Evolutionary conservation across 75 land plant genomes (phyloP).

Genomic region (Larix kaempferi): DNA sequence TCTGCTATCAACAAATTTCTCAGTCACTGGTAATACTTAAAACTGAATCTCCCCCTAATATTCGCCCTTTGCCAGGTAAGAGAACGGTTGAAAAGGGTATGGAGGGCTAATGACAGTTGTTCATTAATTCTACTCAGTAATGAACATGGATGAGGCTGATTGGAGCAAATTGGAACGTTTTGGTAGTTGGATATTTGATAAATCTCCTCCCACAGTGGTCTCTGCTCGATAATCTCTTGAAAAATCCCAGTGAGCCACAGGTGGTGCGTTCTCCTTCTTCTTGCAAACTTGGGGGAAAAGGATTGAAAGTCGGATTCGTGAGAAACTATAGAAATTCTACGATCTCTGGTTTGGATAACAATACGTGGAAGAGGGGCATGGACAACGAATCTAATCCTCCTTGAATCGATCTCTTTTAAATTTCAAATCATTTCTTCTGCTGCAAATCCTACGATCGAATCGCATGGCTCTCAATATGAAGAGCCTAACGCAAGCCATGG

Average conservation of each 20-base stretch:
- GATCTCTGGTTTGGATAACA: not conserved
- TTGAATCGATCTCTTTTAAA: too few species aligned
- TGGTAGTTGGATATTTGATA: conserved; percentile 13
- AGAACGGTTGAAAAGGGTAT: conserved; percentile 24
- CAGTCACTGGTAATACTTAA: too few species aligned
- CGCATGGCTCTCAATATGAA: conserved; percentile 93
- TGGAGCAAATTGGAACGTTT: conserved; percentile 7
- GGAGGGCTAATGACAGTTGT: conserved; percentile 8
- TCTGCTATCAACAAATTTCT: too few species aligned
- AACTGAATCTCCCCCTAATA: not conserved
- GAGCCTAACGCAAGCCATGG: conserved; percentile 87
- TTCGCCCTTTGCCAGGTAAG: conserved; percentile 8
- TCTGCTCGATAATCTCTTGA: conserved; percentile 8
- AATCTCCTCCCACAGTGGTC: conserved; percentile 8
- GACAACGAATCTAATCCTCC: too few species aligned
- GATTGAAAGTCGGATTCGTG: conserved; percentile 15
- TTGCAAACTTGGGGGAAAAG: not conserved
- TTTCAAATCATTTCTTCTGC: not conserved
- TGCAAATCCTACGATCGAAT: not conserved
- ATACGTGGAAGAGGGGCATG: not conserved
- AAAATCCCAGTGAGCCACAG: not conserved
- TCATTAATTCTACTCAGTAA: conserved; percentile 1
- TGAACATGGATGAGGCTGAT: conserved; percentile 1
- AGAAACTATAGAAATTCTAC: conserved; percentile 14
- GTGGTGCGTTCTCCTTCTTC: not conserved